Base-by-base conservation (phyloP, 352 stramenopile genomes). In the Globisporangium viniferum region DNA sequence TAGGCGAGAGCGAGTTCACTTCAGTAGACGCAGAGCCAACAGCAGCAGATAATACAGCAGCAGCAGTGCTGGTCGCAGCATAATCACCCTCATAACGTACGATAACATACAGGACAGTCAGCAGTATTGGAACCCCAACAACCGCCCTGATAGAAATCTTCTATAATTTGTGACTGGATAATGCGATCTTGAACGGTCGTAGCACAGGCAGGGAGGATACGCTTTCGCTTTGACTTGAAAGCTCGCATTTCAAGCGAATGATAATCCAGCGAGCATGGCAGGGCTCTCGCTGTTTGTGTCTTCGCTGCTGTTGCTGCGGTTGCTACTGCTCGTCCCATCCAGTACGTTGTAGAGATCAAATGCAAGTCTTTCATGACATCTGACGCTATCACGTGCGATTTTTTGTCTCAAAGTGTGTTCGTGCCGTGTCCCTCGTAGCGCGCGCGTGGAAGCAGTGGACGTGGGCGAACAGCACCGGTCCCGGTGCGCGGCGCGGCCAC, bases 381-480 rank as follows among this genome's bases (percentile, higher is more conserved):
- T 24, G 6, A n/a, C 41, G 10, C 4, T 48, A 9, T 61, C 10
- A 24, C 55, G 18, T 22, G 29, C 3, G 18, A n/a, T 8, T 35
- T 10, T 14, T n/a, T 18, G 18, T 20, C 29, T 29, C 55, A 41
- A 33, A 29, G 29, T 60, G 55, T 35, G 18, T 60, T 27, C 5
- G 14, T 35, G 8, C 20, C 27, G 33, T 27, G 33, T 44, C 22
- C 39, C 1, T 41, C 14, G 44, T 9, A 69, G 64, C 64, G 18
- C 22, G 39, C 4, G 84, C 73, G 14, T 98, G 91, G 93, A 80
- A 90, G 35, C 73, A 96, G 73, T 98, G 93, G 93, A 88, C 82
- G 20, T 98, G 86, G 78, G 59, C 68, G 1, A 66, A 57, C 33
- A 82, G 75, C 33, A 56, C 71, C 5, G 92, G 89, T 5, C 94